Evolutionary conservation across 805 yeast species (phyloP).

Genomic region (Aciculoconidium aculeatum): DNA sequence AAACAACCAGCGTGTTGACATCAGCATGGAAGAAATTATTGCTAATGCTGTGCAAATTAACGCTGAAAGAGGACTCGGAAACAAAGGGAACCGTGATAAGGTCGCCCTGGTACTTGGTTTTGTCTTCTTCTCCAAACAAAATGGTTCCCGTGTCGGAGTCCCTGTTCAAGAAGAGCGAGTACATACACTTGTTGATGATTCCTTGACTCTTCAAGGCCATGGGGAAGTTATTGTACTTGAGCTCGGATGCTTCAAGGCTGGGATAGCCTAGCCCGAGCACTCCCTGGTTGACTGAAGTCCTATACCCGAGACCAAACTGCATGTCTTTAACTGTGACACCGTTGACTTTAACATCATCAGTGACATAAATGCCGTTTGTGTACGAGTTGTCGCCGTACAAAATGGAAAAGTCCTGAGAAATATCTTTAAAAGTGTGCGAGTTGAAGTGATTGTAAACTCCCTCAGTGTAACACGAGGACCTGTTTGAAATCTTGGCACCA

Average conservation of each 20-base stretch:
- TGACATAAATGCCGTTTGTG: conserved; percentile 6
- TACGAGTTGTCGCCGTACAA: conserved; percentile 5
- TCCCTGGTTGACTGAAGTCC: conserved; percentile 6
- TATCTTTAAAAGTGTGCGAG: conserved; percentile 7
- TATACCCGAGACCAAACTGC: conserved; percentile 8
- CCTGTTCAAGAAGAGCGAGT: conserved; percentile 56
- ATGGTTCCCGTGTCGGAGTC: conserved; percentile 41
- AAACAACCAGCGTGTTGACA: conserved; percentile 33
- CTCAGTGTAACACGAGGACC: no score
- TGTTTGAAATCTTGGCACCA: no score
- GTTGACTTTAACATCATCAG: conserved; percentile 4
- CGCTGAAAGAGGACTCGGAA: conserved; percentile 3
- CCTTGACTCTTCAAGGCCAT: conserved; percentile 53
- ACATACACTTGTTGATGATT: conserved; percentile 46
- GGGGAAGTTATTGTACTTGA: conserved; percentile 63
- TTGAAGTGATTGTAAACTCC: conserved; percentile 8
- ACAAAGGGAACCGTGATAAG: conserved; percentile 22
- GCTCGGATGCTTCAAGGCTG: conserved; percentile 4
- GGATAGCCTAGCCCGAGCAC: conserved; percentile 8
- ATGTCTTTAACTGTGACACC: conserved; percentile 7
- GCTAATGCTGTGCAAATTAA: conserved; percentile 3
- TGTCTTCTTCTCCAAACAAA: conserved; percentile 69
- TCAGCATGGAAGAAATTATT: conserved; percentile 2
- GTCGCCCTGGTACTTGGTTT: conserved; percentile 51
- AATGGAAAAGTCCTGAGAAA: conserved; percentile 2